A percentile compares a stretch with the other conserved stretches of the same genome.
These are phyloP conservation scores for Dalbergia oliveri DNA, from an alignment of 306 rosid genomes.

Conservation along the genomic window DNA sequence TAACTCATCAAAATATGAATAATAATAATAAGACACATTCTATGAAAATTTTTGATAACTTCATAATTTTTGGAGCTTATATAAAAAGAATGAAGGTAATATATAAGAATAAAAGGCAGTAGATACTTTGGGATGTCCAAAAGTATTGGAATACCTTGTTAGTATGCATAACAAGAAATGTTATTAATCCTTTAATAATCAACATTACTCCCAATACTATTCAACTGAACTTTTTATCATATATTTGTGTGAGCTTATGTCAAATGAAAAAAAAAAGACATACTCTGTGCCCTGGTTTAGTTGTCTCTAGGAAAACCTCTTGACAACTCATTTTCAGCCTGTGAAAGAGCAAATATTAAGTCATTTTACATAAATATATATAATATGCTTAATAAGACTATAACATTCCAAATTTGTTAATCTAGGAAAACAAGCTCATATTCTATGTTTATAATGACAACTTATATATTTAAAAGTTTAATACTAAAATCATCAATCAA, in stretches of 20 bases:
- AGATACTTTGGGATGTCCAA: neutral
- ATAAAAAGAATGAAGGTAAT: neutral
- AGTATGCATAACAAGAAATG: neutral
- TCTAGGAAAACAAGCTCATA: neutral
- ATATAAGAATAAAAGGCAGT: slow-evolving; percentile 1
- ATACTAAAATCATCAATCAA: neutral
- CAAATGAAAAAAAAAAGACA: slow-evolving; percentile 39
- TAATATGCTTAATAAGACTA: slow-evolving; percentile 4
- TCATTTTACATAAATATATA: slow-evolving; percentile 32
- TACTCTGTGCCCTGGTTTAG: slow-evolving; percentile 81
- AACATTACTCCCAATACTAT: neutral
- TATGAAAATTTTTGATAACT: neutral
- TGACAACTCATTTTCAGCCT: slow-evolving; percentile 85
- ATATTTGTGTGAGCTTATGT: neutral
- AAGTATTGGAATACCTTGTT: neutral
- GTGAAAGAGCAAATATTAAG: slow-evolving; percentile 46
- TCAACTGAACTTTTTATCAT: neutral
- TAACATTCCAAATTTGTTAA: slow-evolving; percentile 7
- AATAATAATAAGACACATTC: neutral
- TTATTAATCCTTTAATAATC: neutral
- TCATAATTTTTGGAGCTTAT: neutral
- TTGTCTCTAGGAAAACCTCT: slow-evolving; percentile 61
- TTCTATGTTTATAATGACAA: neutral
- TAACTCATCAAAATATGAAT: slow-evolving; percentile 9
- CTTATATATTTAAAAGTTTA: neutral